These are phyloP conservation scores for Ophidiomyces ophidiicola DNA, from an alignment of 2,329 filamentous ascomycete genomes.

Conservation along the genomic window DNA sequence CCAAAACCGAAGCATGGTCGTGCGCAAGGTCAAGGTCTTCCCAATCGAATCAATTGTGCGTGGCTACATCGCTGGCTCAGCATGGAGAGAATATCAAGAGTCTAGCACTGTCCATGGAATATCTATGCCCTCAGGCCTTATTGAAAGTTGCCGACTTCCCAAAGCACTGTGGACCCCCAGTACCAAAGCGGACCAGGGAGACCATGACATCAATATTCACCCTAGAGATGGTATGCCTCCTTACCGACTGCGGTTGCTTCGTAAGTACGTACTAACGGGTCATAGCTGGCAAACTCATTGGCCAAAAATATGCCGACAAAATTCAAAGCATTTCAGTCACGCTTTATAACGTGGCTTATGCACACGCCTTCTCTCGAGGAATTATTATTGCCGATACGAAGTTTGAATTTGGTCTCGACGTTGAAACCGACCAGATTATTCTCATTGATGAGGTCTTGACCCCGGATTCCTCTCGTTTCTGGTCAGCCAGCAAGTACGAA, in stretches of 20 bases:
- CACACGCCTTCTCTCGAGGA: slow-evolving; percentile 40
- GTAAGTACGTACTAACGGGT: slow-evolving; percentile 6
- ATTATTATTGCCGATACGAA: slow-evolving; percentile 71
- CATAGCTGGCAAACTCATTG: slow-evolving; percentile 48
- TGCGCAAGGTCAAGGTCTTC: slow-evolving; percentile 60
- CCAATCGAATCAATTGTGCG: slow-evolving; percentile 77
- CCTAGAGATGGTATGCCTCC: slow-evolving; percentile 46
- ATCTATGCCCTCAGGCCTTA: slow-evolving; percentile 52
- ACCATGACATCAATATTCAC: slow-evolving; percentile 77
- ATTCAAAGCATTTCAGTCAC: slow-evolving; percentile 54
- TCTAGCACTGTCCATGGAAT: slow-evolving; percentile 71
- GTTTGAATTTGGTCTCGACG: slow-evolving; percentile 62
- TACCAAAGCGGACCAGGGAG: slow-evolving; percentile 70
- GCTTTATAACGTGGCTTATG: slow-evolving; percentile 47
- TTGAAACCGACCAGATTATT: slow-evolving; percentile 53
- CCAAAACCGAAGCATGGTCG: slow-evolving; percentile 61
- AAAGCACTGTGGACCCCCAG: slow-evolving; percentile 67
- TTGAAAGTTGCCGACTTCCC: slow-evolving; percentile 56
- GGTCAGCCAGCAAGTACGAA: slow-evolving; percentile 61
- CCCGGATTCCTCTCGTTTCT: slow-evolving; percentile 75
- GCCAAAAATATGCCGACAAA: slow-evolving; percentile 49
- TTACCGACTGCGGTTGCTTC: background rate
- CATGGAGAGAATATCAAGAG: slow-evolving; percentile 66
- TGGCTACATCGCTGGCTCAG: slow-evolving; percentile 77
- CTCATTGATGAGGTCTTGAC: slow-evolving; percentile 78